A percentile compares a stretch with the other conserved stretches of the same genome.
These are phyloP conservation scores for Yarrowia sp. DNA, from an alignment of 805 yeast genomes.

Conservation along the genomic window DNA sequence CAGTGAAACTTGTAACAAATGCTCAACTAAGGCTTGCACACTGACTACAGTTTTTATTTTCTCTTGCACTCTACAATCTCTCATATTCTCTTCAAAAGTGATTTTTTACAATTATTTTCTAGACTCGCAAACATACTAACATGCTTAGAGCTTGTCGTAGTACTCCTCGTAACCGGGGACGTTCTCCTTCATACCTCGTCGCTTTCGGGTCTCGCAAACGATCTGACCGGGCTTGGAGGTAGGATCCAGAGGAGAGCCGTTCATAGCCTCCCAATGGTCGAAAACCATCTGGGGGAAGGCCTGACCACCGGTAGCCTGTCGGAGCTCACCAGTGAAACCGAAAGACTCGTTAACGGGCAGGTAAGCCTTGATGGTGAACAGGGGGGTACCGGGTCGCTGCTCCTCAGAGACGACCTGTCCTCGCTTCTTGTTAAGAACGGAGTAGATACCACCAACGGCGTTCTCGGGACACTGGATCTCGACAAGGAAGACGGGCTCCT, in stretches of 20 bases:
- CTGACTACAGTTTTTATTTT: background rate
- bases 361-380: constrained; percentile 99
- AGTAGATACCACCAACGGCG: constrained; percentile 99
- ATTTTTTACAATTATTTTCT: constrained; percentile 37
- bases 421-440: constrained; percentile 96
- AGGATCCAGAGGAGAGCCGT: constrained; percentile 93
- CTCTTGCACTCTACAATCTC: background rate
- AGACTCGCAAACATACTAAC: constrained; percentile 26
- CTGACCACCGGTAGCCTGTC: constrained; percentile 99
- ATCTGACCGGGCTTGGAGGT: constrained; percentile 71
- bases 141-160: constrained; percentile 63
- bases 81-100: constrained; percentile 7
- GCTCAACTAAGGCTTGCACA: background rate
- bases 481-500: constrained; percentile 99
- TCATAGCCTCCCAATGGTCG: constrained; percentile 95
- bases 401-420: constrained; percentile 94
- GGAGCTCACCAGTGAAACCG: constrained; percentile 99
- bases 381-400: constrained; percentile 99
- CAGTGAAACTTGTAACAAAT: too few species aligned
- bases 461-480: constrained; percentile 99
- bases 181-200: constrained; percentile 95
- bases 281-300: constrained; percentile 99
- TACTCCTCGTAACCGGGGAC: constrained; percentile 99
- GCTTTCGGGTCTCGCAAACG: constrained; percentile 78
- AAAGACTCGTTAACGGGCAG: constrained; percentile 99